These are phyloP conservation scores for Boletellus ananiceps DNA, from an alignment of 768 basidiomycete species.

Conservation along the genomic window DNA sequence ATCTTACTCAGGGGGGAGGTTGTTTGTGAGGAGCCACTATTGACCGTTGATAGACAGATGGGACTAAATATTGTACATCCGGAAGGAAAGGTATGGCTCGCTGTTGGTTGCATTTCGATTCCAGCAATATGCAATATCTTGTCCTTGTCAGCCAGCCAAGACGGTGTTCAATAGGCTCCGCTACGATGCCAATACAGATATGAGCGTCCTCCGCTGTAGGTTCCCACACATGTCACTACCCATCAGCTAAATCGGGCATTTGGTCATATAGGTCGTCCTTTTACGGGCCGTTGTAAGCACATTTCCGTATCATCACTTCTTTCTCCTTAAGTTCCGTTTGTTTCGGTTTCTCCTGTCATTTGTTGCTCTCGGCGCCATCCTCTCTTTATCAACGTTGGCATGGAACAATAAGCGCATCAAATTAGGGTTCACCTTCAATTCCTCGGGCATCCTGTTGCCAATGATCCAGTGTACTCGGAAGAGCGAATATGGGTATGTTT, in stretches of 20 bases:
- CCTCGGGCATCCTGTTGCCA: slow-evolving; percentile 89
- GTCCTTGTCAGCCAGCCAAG: slow-evolving; percentile 60
- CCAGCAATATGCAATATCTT: slow-evolving; percentile 2
- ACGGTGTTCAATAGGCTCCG: slow-evolving; percentile 82
- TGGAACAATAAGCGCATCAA: slow-evolving; percentile 71
- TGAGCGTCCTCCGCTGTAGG: slow-evolving; percentile 82
- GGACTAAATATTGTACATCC: slow-evolving; percentile 95
- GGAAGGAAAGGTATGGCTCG: slow-evolving; percentile 71
- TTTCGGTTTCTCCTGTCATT: not conserved
- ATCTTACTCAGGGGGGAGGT: slow-evolving; percentile 58
- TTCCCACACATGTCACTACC: not conserved
- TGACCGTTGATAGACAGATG: slow-evolving; percentile 95
- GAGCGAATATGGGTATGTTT: slow-evolving; percentile 64
- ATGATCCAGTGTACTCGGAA: slow-evolving; percentile 91
- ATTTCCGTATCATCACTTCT: not conserved
- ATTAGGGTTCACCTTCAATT: slow-evolving; percentile 95
- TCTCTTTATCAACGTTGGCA: slow-evolving; percentile 8
- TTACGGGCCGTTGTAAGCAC: slow-evolving; percentile 86
- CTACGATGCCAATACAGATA: slow-evolving; percentile 76
- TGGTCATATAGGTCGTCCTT: slow-evolving; percentile 59
- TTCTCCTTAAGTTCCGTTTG: not conserved
- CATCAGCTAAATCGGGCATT: slow-evolving; percentile 1
- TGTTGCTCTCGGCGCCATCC: not conserved
- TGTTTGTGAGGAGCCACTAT: slow-evolving; percentile 77
- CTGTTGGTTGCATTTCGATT: not conserved